These are phyloP conservation scores for Stachybotrys chlorohalonatus DNA, from an alignment of 2,329 filamentous ascomycete species.

Conservation along the genomic window DNA sequence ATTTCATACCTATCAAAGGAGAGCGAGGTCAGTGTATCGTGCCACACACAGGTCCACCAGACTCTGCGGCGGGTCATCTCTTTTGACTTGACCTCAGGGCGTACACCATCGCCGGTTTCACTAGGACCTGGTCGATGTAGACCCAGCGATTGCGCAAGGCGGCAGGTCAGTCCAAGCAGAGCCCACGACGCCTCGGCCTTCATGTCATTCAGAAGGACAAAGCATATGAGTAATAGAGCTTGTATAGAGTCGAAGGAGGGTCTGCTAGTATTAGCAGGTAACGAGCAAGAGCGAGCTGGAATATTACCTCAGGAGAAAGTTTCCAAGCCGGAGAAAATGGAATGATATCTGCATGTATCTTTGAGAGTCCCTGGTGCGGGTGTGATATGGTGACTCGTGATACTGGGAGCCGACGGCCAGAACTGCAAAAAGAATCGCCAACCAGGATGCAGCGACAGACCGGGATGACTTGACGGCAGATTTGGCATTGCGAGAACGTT, in stretches of 20 bases:
- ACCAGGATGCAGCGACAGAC: constrained; percentile 54
- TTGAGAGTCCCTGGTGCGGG: constrained; percentile 49
- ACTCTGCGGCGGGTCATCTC: constrained; percentile 46
- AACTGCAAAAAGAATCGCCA: constrained; percentile 56
- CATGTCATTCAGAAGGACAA: constrained; percentile 60
- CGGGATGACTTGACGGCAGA: constrained; percentile 34
- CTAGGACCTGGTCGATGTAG: constrained; percentile 41
- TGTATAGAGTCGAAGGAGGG: constrained; percentile 59
- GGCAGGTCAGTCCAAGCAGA: constrained; percentile 52
- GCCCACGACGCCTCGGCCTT: constrained; percentile 62
- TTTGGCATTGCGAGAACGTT: constrained; percentile 47
- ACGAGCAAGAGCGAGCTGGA: background rate
- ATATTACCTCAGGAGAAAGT: constrained; percentile 49
- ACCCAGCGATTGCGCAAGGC: constrained; percentile 56
- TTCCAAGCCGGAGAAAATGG: constrained; percentile 54
- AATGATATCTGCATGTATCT: constrained; percentile 56
- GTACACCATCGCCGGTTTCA: constrained; percentile 34
- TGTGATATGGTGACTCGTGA: constrained; percentile 54
- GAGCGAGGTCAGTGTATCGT: constrained; percentile 55
- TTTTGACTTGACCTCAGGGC: constrained; percentile 37
- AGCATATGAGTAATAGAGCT: constrained; percentile 52
- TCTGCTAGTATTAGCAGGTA: constrained; percentile 17
- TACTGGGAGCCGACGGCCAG: constrained; percentile 59
- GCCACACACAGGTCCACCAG: constrained; percentile 60
- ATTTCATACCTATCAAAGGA: constrained; percentile 51